Base-by-base conservation (phyloP, 1,284 basidiomycete species). In the Marasmius sp. region DNA sequence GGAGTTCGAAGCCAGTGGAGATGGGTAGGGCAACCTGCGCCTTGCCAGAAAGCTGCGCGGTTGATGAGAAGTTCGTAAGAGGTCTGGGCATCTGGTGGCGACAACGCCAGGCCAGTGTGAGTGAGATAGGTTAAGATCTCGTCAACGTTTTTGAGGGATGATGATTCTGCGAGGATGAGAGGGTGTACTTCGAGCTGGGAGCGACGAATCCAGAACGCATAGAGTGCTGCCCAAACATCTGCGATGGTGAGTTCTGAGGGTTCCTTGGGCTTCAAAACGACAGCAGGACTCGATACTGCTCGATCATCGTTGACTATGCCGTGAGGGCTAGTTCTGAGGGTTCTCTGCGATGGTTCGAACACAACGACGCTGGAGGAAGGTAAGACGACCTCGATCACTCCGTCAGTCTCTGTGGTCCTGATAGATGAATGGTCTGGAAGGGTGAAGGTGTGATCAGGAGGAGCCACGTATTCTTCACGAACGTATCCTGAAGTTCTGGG, bases 41-140 rank as follows among this genome's bases (percentile, higher is more conserved):
- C 62, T 48, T 67, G 66, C 64, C 64, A 67, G 54, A 67, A 65
- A 6, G 64, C 48, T 11, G 64, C 57, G 5, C 64, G 60, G 38
- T 62, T 39, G 36, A 67, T 58, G 10, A 67, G 62, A 14, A 67
- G 49, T 20, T 62, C 64, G 16, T 57, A 39, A n/a, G 52, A 37
- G 9, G 43, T 36, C 27, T 57, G 33, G n/a, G 54, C 54, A 36
- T 62, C 64, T 18, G 60, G 57, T 18, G 64, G 60, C 12, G 45
- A 52, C 47, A 67, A 65, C 14, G 61, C 66, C 12, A 65, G 56
- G 4, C 64, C 64, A 37, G 64, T 59, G 16, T 64, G 62, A 7
- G 59, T 59, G 54, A 67, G 62, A 56, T 65, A 65, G 11, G 58
- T 36, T 14, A 51, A 43, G 20, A 65, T 43, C 11, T 57, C 58